Percentiles rank a stretch among this genome's conserved stretches.
Conservation (phyloP, 1,284 basidiomycete species). For the Prillingera fragicola region DNA sequence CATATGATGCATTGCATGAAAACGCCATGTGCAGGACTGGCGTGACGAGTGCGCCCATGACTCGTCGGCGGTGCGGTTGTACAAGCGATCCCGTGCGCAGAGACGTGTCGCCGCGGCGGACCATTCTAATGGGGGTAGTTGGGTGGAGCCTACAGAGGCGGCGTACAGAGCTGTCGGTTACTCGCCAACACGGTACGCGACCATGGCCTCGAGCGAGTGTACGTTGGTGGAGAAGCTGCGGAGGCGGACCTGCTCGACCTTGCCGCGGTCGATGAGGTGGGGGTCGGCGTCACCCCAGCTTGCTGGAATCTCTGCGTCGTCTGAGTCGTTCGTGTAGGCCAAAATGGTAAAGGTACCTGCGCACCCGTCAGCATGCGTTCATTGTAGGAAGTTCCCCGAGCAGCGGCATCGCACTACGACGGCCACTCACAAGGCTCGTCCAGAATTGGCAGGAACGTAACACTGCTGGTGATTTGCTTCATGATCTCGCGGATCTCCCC, state of each 20-base stretch:
- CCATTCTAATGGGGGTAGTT: no score
- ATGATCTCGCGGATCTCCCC: slow-evolving; percentile 96
- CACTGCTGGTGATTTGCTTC: slow-evolving; percentile 95
- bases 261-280: slow-evolving; percentile 86
- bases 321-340: slow-evolving; percentile 72
- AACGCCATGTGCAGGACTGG: no score
- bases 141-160: no score
- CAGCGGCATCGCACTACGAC: neutral
- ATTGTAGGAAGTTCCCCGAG: neutral
- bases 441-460: slow-evolving; percentile 91
- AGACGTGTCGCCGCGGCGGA: no score
- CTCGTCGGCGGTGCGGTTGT: no score
- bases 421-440: slow-evolving; percentile 78
- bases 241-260: slow-evolving; percentile 92
- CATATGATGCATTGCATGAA: no score
- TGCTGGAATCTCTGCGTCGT: slow-evolving; percentile 63
- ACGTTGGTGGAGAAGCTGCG: slow-evolving; percentile 85
- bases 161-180: slow-evolving; percentile 10
- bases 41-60: no score
- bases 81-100: no score
- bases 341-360: slow-evolving; percentile 81
- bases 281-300: slow-evolving; percentile 95
- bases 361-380: no score
- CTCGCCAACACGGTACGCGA: slow-evolving; percentile 45
- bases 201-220: slow-evolving; percentile 69